phyloP scores from a whole-genome alignment of 2,329 filamentous ascomycete genomes.

The Emmonsiellopsis sp. region DNA sequence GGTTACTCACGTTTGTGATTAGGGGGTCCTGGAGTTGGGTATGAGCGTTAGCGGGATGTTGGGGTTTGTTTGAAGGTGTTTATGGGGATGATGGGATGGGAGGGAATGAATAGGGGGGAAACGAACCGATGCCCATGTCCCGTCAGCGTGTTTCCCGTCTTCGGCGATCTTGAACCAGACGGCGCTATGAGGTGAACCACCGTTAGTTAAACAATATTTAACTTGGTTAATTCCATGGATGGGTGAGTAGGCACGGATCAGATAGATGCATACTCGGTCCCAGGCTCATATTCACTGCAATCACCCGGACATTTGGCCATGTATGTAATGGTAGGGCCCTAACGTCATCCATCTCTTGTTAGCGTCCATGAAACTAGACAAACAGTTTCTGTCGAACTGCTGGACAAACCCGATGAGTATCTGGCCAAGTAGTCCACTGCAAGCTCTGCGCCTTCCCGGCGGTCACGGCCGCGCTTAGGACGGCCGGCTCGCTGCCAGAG shows the following conservation, averaged over 20 bases:
- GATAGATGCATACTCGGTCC: constrained; percentile 23
- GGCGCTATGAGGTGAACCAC: constrained; percentile 15
- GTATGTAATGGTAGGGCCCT: constrained; percentile 48
- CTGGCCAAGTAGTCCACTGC: constrained; percentile 45
- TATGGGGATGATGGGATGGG: background rate
- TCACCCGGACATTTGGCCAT: constrained; percentile 50
- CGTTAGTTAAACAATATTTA: background rate
- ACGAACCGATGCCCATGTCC: constrained; percentile 26
- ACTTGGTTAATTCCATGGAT: constrained; percentile 7
- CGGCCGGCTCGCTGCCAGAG: constrained; percentile 42
- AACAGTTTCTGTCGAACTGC: background rate
- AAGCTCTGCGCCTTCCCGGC: constrained; percentile 47
- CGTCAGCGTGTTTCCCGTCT: constrained; percentile 34
- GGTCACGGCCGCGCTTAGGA: constrained; percentile 43
- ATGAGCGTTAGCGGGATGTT: constrained; percentile 11
- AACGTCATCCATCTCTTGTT: background rate
- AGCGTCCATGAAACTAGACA: background rate
- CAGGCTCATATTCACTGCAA: constrained; percentile 42
- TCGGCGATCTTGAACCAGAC: constrained; percentile 51
- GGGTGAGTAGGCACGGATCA: constrained; percentile 5
- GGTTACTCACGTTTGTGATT: constrained; percentile 13
- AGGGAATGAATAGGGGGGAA: background rate
- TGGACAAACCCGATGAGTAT: constrained; percentile 19
- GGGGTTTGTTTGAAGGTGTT: background rate
- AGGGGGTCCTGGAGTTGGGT: background rate